Percentiles rank a stretch among this genome's conserved stretches.
Conservation (phyloP, 2,329 filamentous ascomycete genomes). For the Phyllosticta citribraziliensis region DNA sequence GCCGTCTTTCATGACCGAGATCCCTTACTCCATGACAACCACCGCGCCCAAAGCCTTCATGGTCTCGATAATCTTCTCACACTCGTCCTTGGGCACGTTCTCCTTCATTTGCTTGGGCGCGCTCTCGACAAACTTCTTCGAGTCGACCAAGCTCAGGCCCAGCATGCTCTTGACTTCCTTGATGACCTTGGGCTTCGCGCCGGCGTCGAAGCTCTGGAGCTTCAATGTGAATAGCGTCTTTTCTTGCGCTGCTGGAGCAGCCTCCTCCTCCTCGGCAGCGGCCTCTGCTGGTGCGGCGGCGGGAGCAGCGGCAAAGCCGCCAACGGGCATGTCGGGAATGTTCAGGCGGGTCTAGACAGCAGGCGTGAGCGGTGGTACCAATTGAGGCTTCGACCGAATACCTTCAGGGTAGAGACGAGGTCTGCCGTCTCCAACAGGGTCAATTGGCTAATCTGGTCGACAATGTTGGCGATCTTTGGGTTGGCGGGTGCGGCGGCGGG, state of each 20-base stretch:
- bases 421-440: conserved; percentile 96
- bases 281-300: conserved; percentile 49
- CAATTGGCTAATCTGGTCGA: conserved; percentile 98
- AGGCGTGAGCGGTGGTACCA: conserved; percentile 2
- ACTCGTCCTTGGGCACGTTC: conserved; percentile 95
- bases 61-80: conserved; percentile 93
- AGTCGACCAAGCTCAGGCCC: conserved; percentile 91
- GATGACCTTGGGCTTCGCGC: conserved; percentile 95
- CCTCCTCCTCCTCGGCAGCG: conserved; percentile 69
- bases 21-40: conserved; percentile 81
- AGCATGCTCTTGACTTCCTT: conserved; percentile 98
- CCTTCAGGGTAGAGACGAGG: conserved; percentile 90
- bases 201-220: conserved; percentile 79
- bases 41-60: conserved; percentile 90
- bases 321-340: conserved; percentile 94
- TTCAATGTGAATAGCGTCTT: conserved; percentile 98
- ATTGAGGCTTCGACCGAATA: conserved; percentile 31
- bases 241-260: conserved; percentile 76
- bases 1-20: neutral
- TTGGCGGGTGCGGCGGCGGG: conserved; percentile 52
- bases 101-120: conserved; percentile 99
- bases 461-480: conserved; percentile 89
- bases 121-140: conserved; percentile 99
- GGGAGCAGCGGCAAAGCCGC: conserved; percentile 70
- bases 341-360: conserved; percentile 70